A percentile compares a stretch with the other conserved stretches of the same genome.
phyloP scores from a whole-genome alignment of 2,329 filamentous ascomycete genomes.

The Sporothrix phasma region DNA sequence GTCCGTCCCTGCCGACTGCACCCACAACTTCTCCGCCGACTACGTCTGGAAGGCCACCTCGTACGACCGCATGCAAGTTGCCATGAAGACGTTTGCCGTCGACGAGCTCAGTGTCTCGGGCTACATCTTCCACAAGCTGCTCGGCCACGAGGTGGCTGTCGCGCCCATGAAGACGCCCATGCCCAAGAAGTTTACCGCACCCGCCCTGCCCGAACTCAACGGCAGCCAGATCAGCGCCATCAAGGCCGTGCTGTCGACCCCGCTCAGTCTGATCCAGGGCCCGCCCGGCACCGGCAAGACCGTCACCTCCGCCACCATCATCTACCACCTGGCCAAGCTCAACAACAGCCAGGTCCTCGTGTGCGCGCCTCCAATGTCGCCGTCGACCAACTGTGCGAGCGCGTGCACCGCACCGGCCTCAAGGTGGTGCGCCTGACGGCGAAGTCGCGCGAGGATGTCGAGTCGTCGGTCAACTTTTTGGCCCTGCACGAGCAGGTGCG shows the following conservation, averaged over 20 bases:
- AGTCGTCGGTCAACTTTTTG: conserved; percentile 93
- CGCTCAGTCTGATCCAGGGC: conserved; percentile 90
- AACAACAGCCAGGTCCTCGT: conserved; percentile 92
- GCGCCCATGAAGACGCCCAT: conserved; percentile 92
- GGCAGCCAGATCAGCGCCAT: conserved; percentile 93
- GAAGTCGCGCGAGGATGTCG: conserved; percentile 96
- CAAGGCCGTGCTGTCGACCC: conserved; percentile 87
- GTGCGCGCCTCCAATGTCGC: conserved; percentile 98
- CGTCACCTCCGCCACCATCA: conserved; percentile 95
- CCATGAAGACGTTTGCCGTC: conserved; percentile 97
- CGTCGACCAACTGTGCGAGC: conserved; percentile 94
- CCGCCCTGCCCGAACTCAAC: conserved; percentile 88
- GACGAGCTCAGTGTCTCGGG: conserved; percentile 98
- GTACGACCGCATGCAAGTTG: conserved; percentile 97
- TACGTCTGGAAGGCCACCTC: conserved; percentile 99
- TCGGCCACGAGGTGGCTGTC: conserved; percentile 88
- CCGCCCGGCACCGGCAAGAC: conserved; percentile 97
- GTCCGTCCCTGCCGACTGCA: conserved; percentile 88
- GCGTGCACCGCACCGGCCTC: conserved; percentile 85
- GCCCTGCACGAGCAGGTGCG: conserved; percentile 95
- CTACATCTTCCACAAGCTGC: conserved; percentile 94
- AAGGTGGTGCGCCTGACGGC: conserved; percentile 98
- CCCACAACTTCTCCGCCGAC: conserved; percentile 95
- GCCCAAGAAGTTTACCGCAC: conserved; percentile 94
- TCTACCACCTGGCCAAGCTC: conserved; percentile 93